Conservation (phyloP, 2,329 filamentous ascomycete genomes). For the Fusarium hostae region DNA sequence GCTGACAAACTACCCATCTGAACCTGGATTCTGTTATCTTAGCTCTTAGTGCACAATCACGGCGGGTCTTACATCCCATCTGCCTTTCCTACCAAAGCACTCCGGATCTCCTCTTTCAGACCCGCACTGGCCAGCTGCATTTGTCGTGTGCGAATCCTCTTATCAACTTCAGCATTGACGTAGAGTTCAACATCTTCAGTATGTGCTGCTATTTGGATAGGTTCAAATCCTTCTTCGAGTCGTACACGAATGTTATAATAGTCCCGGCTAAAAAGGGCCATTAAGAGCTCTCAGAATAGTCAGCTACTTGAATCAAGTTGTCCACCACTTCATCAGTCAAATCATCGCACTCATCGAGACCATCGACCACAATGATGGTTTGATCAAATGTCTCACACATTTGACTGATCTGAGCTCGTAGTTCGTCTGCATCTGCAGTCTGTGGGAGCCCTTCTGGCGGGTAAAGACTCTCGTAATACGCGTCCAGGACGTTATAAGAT, state of each 20-base stretch:
- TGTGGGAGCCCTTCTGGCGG: neutral
- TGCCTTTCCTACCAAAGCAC: neutral
- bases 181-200: slow-evolving; percentile 20
- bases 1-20: slow-evolving; percentile 36
- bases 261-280: slow-evolving; percentile 23
- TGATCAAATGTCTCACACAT: neutral
- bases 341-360: slow-evolving; percentile 11
- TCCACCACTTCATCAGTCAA: neutral
- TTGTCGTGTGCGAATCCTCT: neutral
- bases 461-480: neutral
- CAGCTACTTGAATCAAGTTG: neutral
- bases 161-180: slow-evolving; percentile 16
- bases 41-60: rapidly evolving
- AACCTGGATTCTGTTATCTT: slow-evolving; percentile 5
- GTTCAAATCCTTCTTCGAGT: neutral
- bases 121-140: neutral
- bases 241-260: neutral
- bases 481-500: neutral
- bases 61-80: slow-evolving; percentile 21
- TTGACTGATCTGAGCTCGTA: rapidly evolving
- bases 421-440: neutral
- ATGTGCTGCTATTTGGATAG: slow-evolving; percentile 3
- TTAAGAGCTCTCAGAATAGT: neutral
- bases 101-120: slow-evolving; percentile 19
- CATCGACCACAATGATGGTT: neutral